Conservation (phyloP, 2,329 filamentous ascomycete genomes). For the Sporothrix curviconia region DNA sequence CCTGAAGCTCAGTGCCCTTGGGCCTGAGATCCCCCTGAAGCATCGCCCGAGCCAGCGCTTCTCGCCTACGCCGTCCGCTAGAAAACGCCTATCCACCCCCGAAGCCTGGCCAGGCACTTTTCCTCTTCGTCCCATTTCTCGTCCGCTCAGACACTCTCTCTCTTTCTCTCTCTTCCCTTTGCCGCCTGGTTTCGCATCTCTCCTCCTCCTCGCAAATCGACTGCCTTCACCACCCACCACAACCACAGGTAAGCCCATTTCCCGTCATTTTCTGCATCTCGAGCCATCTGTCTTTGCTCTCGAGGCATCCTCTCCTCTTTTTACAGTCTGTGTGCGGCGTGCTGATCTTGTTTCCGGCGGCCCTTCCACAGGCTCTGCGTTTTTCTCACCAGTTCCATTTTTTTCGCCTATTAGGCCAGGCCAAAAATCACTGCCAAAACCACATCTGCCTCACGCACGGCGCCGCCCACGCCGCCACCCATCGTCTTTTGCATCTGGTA, state of each 20-base stretch:
- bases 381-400: background rate
- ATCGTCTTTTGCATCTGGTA: constrained; percentile 17
- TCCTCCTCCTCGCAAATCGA: background rate
- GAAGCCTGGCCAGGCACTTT: constrained; percentile 1
- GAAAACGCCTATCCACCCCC: constrained; percentile 1
- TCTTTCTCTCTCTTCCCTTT: constrained; percentile 1
- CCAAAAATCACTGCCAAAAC: constrained; percentile 9
- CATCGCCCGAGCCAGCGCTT: background rate
- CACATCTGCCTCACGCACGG: background rate
- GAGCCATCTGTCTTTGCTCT: background rate
- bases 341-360: background rate
- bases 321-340: background rate
- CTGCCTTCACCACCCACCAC: background rate
- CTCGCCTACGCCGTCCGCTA: background rate
- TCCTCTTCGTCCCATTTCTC: background rate
- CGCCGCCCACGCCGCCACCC: constrained; percentile 8
- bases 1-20: background rate
- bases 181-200: background rate
- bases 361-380: constrained; percentile 6
- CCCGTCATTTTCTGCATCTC: constrained; percentile 5
- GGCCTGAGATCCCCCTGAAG: background rate
- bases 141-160: background rate
- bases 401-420: constrained; percentile 2
- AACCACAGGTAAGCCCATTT: constrained; percentile 9
- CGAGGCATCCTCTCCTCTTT: background rate